These are phyloP conservation scores for Saccharomyces hybrid DNA, from an alignment of 1,139 yeast species.

Conservation along the genomic window DNA sequence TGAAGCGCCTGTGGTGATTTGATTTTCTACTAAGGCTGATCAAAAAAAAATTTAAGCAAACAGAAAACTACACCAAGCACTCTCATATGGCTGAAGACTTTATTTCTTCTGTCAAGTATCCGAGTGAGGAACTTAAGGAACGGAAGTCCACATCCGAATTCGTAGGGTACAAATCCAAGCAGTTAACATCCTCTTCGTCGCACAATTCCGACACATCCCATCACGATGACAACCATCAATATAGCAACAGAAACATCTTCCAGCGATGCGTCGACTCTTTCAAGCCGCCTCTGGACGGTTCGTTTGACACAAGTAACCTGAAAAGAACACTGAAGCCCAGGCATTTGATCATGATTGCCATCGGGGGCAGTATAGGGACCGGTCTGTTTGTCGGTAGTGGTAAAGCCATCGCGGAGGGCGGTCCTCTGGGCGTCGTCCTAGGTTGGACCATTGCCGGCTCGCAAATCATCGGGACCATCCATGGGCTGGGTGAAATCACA, in stretches of 20 bases:
- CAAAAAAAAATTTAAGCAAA: neutral
- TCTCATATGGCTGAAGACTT: neutral
- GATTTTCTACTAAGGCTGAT: neutral
- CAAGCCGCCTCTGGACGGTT: slow-evolving; percentile 19
- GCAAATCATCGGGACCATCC: slow-evolving; percentile 58
- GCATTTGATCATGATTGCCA: slow-evolving; percentile 42
- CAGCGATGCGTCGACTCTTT: slow-evolving; percentile 16
- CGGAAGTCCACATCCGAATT: neutral
- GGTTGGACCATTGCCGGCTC: slow-evolving; percentile 46
- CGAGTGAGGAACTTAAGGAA: neutral
- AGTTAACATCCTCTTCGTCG: neutral
- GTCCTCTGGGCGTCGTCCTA: slow-evolving; percentile 56
- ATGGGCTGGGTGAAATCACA: slow-evolving; percentile 61
- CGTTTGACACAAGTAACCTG: slow-evolving; percentile 17
- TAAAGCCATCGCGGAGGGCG: slow-evolving; percentile 51
- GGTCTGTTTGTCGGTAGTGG: slow-evolving; percentile 65
- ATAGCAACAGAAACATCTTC: slow-evolving; percentile 8
- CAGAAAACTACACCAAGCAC: neutral
- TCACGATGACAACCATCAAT: neutral
- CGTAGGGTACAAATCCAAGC: neutral
- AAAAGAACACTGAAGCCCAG: slow-evolving; percentile 16
- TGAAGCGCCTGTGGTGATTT: neutral
- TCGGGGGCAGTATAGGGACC: slow-evolving; percentile 81
- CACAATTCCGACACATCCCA: slow-evolving; percentile 1
- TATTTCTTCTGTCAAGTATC: neutral